Base-by-base conservation (phyloP, 176 grass and related monocot genomes). In the Avena insularis region DNA sequence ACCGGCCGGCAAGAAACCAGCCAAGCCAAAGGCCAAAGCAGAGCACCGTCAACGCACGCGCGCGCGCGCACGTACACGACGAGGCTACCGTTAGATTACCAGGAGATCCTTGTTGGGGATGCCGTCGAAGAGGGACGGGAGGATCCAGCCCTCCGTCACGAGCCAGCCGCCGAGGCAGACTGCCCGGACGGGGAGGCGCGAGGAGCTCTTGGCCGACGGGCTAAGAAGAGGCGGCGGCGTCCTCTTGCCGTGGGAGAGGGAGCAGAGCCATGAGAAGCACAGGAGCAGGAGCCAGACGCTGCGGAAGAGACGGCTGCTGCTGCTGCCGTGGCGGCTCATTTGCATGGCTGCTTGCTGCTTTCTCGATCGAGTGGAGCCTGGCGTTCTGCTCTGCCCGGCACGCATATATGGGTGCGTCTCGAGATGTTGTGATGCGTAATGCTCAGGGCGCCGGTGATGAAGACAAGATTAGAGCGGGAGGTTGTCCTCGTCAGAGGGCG, bases 81-180 rank as follows among this genome's bases (percentile, higher is more conserved):
- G 48, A 33, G 17, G 23, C 1, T 31, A 5, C 14, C 14, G 49
- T 19, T 77, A 19, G 23, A 10, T 33, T 91, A 93, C 94, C 78
- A 96, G 23, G 47, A 91, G 29, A 23, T 93, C 87, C 2, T 91
- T 96, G 74, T 96, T 96, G 8, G 82, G 61, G 15, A 96, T 96
- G 82, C 25, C 88, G 16, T 96, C 60, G 48, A 96, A 96, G 85
- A 96, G 91, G 33, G 82, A 90, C 0, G 91, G 91, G 23, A 88
- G n/a, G 17, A 96, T 93, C 91, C 94, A 96, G 40, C 94, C 94
- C 85, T 96, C 94, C 2, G 85, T 93, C 14, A 96, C 75, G 0
- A 96, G 89, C 94, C 94, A 96, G 5, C 91, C 87, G 17, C 94
- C 94, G 11, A 96, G 91, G 82, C 86, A 92, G 58, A 96, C 94